Conservation (phyloP, 78 protist genomes). For the Tieghemostelium lacteum region DNA sequence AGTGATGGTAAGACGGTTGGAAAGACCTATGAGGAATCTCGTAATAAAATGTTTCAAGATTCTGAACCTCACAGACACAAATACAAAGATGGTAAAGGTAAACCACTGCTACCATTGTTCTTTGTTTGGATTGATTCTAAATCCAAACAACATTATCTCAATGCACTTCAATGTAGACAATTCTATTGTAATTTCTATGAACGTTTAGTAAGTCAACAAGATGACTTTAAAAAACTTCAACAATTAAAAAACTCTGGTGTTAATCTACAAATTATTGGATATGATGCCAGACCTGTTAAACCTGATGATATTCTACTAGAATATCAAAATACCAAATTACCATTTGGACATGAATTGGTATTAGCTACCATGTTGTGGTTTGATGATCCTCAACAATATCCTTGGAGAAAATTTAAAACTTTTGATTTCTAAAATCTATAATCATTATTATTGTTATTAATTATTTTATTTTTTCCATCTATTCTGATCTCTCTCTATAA, state of each 20-base stretch:
- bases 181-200: slow-evolving; percentile 57
- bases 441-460: too few relatives aligned
- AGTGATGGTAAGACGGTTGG: not conserved
- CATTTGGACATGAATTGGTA: slow-evolving; percentile 48
- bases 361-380: slow-evolving; percentile 6
- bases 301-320: not conserved
- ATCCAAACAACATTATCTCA: not conserved
- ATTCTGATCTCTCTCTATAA: too few relatives aligned
- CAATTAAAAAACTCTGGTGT: not conserved
- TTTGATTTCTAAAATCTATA: not conserved
- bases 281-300: slow-evolving; percentile 13
- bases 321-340: slow-evolving; percentile 4
- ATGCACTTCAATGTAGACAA: slow-evolving; percentile 17
- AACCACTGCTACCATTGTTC: slow-evolving; percentile 12
- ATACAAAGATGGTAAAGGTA: not conserved
- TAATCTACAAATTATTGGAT: slow-evolving; percentile 49
- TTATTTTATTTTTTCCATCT: too few relatives aligned
- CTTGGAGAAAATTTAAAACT: slow-evolving; percentile 16
- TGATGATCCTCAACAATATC: not conserved
- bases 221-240: not conserved
- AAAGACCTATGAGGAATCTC: not conserved
- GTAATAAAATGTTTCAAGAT: slow-evolving; percentile 10
- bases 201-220: not conserved
- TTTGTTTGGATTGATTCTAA: slow-evolving; percentile 5
- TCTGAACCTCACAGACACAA: slow-evolving; percentile 33